These are phyloP conservation scores for Pyrenula aspistea DNA, from an alignment of 495 filamentous ascomycete species.

Conservation along the genomic window DNA sequence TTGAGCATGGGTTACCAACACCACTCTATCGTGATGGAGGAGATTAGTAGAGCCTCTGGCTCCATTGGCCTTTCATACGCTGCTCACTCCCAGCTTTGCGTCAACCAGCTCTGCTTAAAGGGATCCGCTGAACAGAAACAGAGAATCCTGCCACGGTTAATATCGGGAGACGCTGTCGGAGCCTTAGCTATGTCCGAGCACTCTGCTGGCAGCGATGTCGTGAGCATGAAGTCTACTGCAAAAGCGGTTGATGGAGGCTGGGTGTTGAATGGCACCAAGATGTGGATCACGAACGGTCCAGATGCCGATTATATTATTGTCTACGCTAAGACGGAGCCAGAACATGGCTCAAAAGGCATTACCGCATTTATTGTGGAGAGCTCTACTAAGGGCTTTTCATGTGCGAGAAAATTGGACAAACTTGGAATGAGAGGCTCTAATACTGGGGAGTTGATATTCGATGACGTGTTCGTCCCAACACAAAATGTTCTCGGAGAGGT, in stretches of 20 bases:
- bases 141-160: slow-evolving; percentile 67
- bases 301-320: slow-evolving; percentile 84
- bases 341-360: slow-evolving; percentile 77
- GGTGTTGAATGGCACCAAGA: slow-evolving; percentile 82
- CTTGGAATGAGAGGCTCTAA: slow-evolving; percentile 96
- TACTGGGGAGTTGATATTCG: slow-evolving; percentile 89
- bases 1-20: slow-evolving; percentile 93
- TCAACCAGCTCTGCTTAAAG: slow-evolving; percentile 92
- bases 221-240: slow-evolving; percentile 85
- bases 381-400: slow-evolving; percentile 62
- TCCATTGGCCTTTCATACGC: slow-evolving; percentile 90
- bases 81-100: slow-evolving; percentile 91
- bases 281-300: slow-evolving; percentile 99
- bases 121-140: slow-evolving; percentile 68
- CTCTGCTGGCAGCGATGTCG: slow-evolving; percentile 83
- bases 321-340: slow-evolving; percentile 87
- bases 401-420: slow-evolving; percentile 88
- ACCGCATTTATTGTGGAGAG: slow-evolving; percentile 87
- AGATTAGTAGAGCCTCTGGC: slow-evolving; percentile 57
- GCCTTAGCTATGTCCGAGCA: slow-evolving; percentile 94
- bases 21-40: slow-evolving; percentile 93
- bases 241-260: slow-evolving; percentile 75
- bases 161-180: slow-evolving; percentile 72
- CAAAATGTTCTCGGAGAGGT: slow-evolving; percentile 71
- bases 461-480: slow-evolving; percentile 78